These are phyloP conservation scores for Boechera divaricarpa DNA, from an alignment of 345 rosid species.

Conservation along the genomic window DNA sequence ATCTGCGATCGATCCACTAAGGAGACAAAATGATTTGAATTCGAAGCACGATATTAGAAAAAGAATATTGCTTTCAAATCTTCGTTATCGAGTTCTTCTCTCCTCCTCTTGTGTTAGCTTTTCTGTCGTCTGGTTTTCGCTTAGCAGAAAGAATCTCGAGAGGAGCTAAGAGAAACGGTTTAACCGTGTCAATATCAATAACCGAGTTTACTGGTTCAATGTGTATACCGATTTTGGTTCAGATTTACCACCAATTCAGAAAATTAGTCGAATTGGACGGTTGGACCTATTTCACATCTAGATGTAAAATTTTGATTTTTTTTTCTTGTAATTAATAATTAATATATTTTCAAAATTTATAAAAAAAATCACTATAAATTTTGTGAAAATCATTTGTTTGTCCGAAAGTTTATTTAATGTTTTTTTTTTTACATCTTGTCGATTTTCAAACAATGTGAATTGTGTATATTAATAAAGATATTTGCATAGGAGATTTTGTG, in stretches of 20 bases:
- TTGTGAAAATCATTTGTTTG: neutral
- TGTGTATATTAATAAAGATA: too few species aligned
- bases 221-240: conserved; percentile 22
- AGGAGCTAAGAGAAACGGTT: conserved; percentile 44
- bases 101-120: conserved; percentile 34
- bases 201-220: conserved; percentile 14
- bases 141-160: conserved; percentile 44
- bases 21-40: conserved; percentile 13
- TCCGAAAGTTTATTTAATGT: neutral
- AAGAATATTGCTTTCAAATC: conserved; percentile 30
- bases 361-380: neutral
- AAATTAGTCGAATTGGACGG: neutral
- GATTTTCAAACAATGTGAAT: too few species aligned
- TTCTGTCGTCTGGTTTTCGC: conserved; percentile 49
- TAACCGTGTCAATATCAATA: conserved; percentile 31
- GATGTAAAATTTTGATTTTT: neutral
- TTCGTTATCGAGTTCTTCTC: conserved; percentile 33
- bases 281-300: neutral
- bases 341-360: neutral
- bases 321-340: neutral
- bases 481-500: too few species aligned
- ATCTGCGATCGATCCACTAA: conserved; percentile 34
- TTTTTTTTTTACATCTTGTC: neutral
- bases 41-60: conserved; percentile 4
- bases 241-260: neutral